These are phyloP conservation scores for Gossypium lobatum DNA, from an alignment of 441 rosid species.

Conservation along the genomic window DNA sequence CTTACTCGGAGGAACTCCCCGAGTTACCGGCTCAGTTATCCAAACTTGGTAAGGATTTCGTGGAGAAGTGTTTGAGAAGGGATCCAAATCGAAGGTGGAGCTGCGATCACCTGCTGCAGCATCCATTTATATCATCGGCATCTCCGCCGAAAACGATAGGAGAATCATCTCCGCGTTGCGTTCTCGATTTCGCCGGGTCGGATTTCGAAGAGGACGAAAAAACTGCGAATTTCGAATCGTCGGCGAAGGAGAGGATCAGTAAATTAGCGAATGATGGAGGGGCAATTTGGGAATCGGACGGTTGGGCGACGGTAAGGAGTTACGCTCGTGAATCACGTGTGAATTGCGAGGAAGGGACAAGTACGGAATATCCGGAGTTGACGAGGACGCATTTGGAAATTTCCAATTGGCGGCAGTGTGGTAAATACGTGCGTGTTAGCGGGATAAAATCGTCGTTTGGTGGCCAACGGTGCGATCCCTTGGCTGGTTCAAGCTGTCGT, in stretches of 20 bases:
- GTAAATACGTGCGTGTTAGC: background rate
- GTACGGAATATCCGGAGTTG: slow-evolving; percentile 25
- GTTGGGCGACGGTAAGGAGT: slow-evolving; percentile 53
- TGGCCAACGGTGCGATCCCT: background rate
- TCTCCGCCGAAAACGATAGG: slow-evolving; percentile 7
- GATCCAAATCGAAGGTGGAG: slow-evolving; percentile 54
- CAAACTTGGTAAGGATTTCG: slow-evolving; percentile 48
- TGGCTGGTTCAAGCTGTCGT: slow-evolving; percentile 11
- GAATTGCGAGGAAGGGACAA: slow-evolving; percentile 14
- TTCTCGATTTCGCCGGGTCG: slow-evolving; percentile 46
- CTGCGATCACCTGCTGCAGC: slow-evolving; percentile 60
- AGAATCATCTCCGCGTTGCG: slow-evolving; percentile 63
- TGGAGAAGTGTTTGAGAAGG: slow-evolving; percentile 50
- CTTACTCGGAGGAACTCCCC: slow-evolving; percentile 44
- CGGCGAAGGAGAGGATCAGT: slow-evolving; percentile 35
- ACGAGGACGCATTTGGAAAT: slow-evolving; percentile 18
- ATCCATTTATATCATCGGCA: slow-evolving; percentile 44
- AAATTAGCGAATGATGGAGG: slow-evolving; percentile 28
- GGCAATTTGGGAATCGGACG: slow-evolving; percentile 53
- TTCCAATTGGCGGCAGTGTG: slow-evolving; percentile 10
- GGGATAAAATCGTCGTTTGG: background rate
- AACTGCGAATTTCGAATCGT: background rate
- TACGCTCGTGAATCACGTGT: slow-evolving; percentile 8
- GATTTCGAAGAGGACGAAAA: slow-evolving; percentile 28
- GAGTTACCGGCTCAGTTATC: slow-evolving; percentile 36